Evolutionary conservation across 495 filamentous ascomycete genomes (phyloP).

Genomic region (Aspergillus bridgeri): DNA sequence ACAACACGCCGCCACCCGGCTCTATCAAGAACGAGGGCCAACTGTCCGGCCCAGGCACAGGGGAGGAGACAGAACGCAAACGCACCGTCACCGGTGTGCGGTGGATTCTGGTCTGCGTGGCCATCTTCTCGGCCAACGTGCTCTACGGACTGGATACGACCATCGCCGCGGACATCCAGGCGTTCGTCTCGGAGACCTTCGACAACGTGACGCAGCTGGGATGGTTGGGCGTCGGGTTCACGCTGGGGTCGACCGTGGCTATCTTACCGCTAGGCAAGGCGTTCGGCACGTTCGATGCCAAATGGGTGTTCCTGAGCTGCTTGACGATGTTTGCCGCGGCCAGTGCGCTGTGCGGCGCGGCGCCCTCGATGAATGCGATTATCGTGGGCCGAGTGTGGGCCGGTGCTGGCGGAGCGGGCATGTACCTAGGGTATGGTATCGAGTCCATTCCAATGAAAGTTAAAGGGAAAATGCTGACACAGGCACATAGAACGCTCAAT

Average conservation of each 20-base stretch:
- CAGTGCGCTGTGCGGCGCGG: constrained; percentile 32
- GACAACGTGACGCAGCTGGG: constrained; percentile 17
- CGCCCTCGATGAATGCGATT: constrained; percentile 27
- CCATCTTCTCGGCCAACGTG: constrained; percentile 23
- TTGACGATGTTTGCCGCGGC: constrained; percentile 31
- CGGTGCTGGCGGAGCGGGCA: constrained; percentile 44
- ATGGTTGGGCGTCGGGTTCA: constrained; percentile 23
- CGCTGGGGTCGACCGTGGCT: constrained; percentile 10
- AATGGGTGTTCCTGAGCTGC: constrained; percentile 25
- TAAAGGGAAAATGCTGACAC: not conserved
- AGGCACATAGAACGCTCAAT: not conserved
- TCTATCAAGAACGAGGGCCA: not conserved
- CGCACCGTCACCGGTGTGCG: not conserved
- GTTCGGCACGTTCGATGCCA: constrained; percentile 25
- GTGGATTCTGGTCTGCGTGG: constrained; percentile 14
- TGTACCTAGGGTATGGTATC: constrained; percentile 44
- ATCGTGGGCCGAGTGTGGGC: constrained; percentile 33
- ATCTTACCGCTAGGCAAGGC: constrained; percentile 10
- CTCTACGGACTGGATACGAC: constrained; percentile 39
- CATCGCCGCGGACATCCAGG: constrained; percentile 38
- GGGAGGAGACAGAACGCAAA: not conserved
- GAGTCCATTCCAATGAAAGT: constrained; percentile 33
- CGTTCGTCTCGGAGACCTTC: constrained; percentile 20
- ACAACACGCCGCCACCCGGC: not conserved
- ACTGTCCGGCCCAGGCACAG: not conserved